Base-by-base conservation (phyloP, 495 filamentous ascomycete genomes). In the Geoglossum glabrum region DNA sequence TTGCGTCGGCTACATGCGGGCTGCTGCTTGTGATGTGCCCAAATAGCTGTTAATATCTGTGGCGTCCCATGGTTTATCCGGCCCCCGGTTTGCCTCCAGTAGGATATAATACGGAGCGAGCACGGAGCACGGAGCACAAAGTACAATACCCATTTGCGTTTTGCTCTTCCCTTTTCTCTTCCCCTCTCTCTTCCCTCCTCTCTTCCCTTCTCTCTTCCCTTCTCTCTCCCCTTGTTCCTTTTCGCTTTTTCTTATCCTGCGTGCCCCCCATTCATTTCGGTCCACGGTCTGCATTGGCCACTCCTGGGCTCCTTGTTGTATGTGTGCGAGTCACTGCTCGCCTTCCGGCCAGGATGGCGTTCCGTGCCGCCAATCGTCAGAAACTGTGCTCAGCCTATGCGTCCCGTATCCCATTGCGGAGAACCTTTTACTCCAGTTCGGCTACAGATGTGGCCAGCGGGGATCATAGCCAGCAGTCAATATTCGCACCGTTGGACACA, bases 401-500 rank as follows among this genome's bases (percentile, higher is more conserved):
- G 10, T 30, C 15, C 19, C 17, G 49, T 13, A 27, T 8, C 49
- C 8, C 49, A 13, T 52, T 26, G 11, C 23, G 31, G 15, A 40
- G 33, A 17, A 26, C 54, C 9, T 38, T 56, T 21, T 34, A 56
- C 21, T 56, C 54, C 3, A 56, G 54, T 7, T 46, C 54, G 15
- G 33, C 5, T 1, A 40, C 25, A 56, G 54, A 56, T n/a, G n/a
- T n/a, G n/a, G n/a, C n/a, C n/a, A n/a, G n/a, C 9, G 27, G 30
- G 10, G 33, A 57, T 57, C 31, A 9, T 7, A 3, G 30, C 15
- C 57, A 31, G 19, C 15, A 57, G 13, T 66, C 69, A 4, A 62
- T 71, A 21, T 74, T 74, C 60, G 60, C 64, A 25, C 65, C 71
- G 4, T 67, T 75, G 5, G 74, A 77, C 70, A 85, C 80, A 26